phyloP scores from a whole-genome alignment of 352 stramenopile species.

The Globisporangium carolinianum region DNA sequence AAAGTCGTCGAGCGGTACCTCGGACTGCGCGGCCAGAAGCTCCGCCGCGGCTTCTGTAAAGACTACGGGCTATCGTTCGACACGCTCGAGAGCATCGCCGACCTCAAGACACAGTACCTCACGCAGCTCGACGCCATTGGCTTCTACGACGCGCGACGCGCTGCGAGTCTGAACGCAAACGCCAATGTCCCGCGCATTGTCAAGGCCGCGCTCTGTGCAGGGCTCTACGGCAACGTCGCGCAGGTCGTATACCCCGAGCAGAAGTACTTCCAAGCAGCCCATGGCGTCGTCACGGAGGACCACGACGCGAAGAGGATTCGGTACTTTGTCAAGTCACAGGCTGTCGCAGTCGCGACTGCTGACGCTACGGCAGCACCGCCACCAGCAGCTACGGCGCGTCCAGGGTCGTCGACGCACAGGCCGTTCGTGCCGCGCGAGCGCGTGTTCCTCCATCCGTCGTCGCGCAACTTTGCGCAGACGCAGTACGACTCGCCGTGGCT shows the following conservation, averaged over 20 bases:
- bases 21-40: conserved; percentile 35
- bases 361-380: conserved; percentile 9
- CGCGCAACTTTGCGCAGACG: conserved; percentile 84
- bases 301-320: conserved; percentile 90
- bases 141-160: conserved; percentile 53
- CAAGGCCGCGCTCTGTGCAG: conserved; percentile 78
- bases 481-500: conserved; percentile 95
- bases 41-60: conserved; percentile 58
- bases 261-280: conserved; percentile 92
- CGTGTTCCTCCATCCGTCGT: conserved; percentile 96
- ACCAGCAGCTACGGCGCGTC: conserved; percentile 7
- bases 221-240: conserved; percentile 77
- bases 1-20: conserved; percentile 77
- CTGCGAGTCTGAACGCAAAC: conserved; percentile 51
- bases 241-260: conserved; percentile 87
- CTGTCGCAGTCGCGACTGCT: too few relatives aligned
- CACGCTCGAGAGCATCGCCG: conserved; percentile 89
- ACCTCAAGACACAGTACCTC: conserved; percentile 86
- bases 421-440: conserved; percentile 64
- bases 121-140: conserved; percentile 71
- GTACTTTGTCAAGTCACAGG: conserved; percentile 74
- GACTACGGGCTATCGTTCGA: conserved; percentile 76
- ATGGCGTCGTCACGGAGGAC: conserved; percentile 88
- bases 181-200: conserved; percentile 85
- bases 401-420: background rate